A percentile compares a stretch with the other conserved stretches of the same genome.
Conservation (phyloP, 768 basidiomycete genomes). For the Mycena amicta region DNA sequence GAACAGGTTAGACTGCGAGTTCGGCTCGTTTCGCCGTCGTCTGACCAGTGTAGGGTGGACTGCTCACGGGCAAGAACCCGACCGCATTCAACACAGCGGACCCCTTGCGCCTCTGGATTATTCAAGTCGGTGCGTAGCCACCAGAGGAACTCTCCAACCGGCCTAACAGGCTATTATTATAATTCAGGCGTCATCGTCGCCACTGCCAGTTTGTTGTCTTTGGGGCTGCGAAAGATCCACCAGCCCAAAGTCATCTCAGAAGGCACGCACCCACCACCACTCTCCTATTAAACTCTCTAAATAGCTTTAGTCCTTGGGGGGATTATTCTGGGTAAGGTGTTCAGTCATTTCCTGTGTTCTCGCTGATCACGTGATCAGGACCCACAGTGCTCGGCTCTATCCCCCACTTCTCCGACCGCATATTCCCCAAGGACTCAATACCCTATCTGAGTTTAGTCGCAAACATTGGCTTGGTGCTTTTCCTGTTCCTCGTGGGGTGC, state of each 20-base stretch:
- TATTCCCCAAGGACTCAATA: conserved; percentile 75
- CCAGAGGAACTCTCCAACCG: not conserved
- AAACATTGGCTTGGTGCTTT: conserved; percentile 85
- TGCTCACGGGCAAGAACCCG: conserved; percentile 77
- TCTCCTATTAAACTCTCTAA: not conserved
- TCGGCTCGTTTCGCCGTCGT: not conserved
- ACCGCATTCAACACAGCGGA: conserved; percentile 62
- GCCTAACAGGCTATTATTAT: not conserved
- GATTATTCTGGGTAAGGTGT: conserved; percentile 70
- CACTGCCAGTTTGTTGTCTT: conserved; percentile 75
- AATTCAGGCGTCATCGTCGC: conserved; percentile 75
- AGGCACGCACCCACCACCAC: conserved; percentile 22
- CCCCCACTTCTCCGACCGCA: conserved; percentile 82
- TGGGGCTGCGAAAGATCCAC: conserved; percentile 68
- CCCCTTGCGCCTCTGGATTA: conserved; percentile 76
- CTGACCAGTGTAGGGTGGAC: conserved; percentile 55
- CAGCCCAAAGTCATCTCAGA: conserved; percentile 89
- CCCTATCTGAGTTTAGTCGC: conserved; percentile 86
- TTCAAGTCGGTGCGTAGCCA: conserved; percentile 66
- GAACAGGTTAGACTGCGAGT: conserved; percentile 41
- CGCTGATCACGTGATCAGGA: conserved; percentile 32
- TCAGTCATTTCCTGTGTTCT: too few species aligned
- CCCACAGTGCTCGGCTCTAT: conserved; percentile 71
- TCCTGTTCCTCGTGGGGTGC: conserved; percentile 88
- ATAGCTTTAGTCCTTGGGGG: conserved; percentile 68